Base-by-base conservation (phyloP, 352 stramenopile species). In the Lagenidium giganteum region DNA sequence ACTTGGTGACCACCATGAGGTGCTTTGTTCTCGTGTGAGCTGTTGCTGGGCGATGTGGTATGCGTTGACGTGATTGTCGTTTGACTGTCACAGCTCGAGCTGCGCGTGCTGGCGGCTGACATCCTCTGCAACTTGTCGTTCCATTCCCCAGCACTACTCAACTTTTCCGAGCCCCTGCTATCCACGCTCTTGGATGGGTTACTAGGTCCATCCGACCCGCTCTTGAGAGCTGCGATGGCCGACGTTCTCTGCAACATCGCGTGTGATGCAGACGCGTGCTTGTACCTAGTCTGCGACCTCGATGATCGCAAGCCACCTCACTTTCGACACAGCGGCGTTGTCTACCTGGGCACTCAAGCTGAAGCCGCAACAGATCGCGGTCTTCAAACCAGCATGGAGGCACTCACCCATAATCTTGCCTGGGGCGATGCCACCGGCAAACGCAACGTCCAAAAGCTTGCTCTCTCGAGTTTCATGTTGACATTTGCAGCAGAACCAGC, bases 371-470 rank as follows among this genome's bases (percentile, higher is more conserved):
- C 33, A 2, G 56, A 87, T 27, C 42, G 47, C 0, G 61, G 64
- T 21, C 51, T 91, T n/a, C 62, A 66, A 12, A 57, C 67, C 43
- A 88, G 70, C 36, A 82, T 91, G 53, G 68, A 82, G 37, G 57
- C 75, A 0, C 51, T 86, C 0, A 68, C 69, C 0, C 78, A 88
- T 44, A 90, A 90, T 41, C 53, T 91, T 9, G 75, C 78, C 2
- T 88, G 75, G 75, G 86, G 75, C 42, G 75, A 87, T 35, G 63
- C 70, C 12, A 59, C 64, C 3, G 66, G 68, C 22, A 91, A 91
- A 51, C 70, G 77, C 9, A 67, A 34, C 8, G 44, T 88, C 17
- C 78, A 91, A 32, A 88, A 91, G 54, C 49, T 91, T 8, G 70
- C 51, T 1, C 54, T 87, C 5, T 88, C 73, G 0, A 75, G 63